These are phyloP conservation scores for Diplogelasinospora grovesii DNA, from an alignment of 495 filamentous ascomycete genomes.

Conservation along the genomic window DNA sequence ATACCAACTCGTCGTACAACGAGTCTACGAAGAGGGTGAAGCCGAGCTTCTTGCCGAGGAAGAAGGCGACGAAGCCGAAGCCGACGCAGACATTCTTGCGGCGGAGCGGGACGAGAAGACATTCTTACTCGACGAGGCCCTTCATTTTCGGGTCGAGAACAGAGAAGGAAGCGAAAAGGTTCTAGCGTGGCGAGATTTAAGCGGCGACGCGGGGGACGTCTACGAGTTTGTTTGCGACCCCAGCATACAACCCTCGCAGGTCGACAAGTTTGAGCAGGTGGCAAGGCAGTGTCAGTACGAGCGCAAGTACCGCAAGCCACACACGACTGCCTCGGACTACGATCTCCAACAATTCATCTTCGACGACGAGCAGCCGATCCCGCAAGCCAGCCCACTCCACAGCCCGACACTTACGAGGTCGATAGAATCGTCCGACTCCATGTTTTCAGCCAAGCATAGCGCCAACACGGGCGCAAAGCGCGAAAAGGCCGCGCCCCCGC, in stretches of 20 bases:
- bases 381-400: conserved; percentile 68
- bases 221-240: conserved; percentile 94
- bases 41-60: conserved; percentile 81
- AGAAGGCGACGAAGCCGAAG: conserved; percentile 68
- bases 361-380: conserved; percentile 69
- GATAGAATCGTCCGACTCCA: conserved; percentile 40
- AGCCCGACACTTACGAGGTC: conserved; percentile 52
- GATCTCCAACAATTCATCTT: conserved; percentile 80
- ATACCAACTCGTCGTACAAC: conserved; percentile 92
- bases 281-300: conserved; percentile 96
- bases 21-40: conserved; percentile 96
- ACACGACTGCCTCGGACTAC: conserved; percentile 71
- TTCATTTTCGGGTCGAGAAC: conserved; percentile 81
- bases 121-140: conserved; percentile 83
- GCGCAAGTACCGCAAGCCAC: conserved; percentile 74
- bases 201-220: conserved; percentile 85
- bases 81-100: conserved; percentile 56
- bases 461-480: conserved; percentile 29
- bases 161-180: conserved; percentile 73
- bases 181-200: conserved; percentile 90
- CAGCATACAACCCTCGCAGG: conserved; percentile 59
- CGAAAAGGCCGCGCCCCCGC: conserved; percentile 15
- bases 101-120: conserved; percentile 92
- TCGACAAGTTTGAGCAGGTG: conserved; percentile 72
- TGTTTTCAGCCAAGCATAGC: conserved; percentile 31